Conservation (phyloP, 306 rosid genomes). For the Erythrophleum fordii region DNA sequence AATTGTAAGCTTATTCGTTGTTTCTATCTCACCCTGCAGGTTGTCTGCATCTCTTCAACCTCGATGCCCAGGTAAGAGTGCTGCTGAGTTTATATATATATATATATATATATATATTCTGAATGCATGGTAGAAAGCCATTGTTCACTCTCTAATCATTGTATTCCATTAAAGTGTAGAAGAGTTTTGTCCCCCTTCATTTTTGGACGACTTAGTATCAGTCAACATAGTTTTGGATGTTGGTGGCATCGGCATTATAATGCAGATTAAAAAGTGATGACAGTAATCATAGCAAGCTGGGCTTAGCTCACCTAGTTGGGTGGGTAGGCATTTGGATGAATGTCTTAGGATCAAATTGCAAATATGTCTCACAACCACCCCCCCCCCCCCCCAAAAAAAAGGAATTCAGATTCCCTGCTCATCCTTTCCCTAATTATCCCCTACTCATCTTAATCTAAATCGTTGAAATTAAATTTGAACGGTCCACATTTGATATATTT, state of each 20-base stretch:
- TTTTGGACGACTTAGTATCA: slow-evolving; percentile 21
- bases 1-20: slow-evolving; percentile 32
- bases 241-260: not conserved
- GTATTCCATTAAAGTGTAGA: not conserved
- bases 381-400: not conserved
- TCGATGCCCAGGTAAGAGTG: slow-evolving; percentile 85
- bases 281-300: not conserved
- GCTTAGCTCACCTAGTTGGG: not conserved
- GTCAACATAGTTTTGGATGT: not conserved
- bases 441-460: too few relatives aligned
- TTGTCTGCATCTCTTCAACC: slow-evolving; percentile 84
- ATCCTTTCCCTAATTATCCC: too few relatives aligned
- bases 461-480: too few relatives aligned
- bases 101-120: not conserved
- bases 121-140: slow-evolving; percentile 10
- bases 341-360: slow-evolving; percentile 4
- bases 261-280: slow-evolving; percentile 17
- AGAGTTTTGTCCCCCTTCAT: not conserved
- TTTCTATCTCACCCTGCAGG: slow-evolving; percentile 51
- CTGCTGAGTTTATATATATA: not conserved
- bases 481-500: too few relatives aligned
- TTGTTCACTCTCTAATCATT: not conserved
- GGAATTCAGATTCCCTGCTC: too few relatives aligned
- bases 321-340: slow-evolving; percentile 7
- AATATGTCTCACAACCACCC: not conserved